These are phyloP conservation scores for Parmelia sp. DNA, from an alignment of 495 filamentous ascomycete genomes.

Conservation along the genomic window DNA sequence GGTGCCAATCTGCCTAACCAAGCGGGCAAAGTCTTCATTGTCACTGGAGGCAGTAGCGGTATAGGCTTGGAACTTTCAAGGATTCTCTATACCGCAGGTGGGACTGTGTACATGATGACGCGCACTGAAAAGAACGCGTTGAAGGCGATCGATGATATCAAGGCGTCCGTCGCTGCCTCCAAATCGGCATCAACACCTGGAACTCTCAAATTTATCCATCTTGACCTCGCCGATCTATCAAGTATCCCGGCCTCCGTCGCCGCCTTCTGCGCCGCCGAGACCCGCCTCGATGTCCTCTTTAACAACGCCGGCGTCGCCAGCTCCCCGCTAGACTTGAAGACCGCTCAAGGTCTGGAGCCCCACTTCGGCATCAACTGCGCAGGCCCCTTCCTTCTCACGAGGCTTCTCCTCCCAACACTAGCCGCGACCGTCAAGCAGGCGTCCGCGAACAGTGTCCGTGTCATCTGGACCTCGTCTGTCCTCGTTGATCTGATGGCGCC, in stretches of 20 bases:
- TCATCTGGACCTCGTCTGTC: too few species aligned
- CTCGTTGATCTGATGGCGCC: too few species aligned
- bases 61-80: neutral
- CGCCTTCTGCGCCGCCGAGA: neutral
- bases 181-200: neutral
- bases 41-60: neutral
- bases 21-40: neutral
- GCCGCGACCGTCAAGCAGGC: too few species aligned
- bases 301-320: slow-evolving; percentile 10
- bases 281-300: neutral
- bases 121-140: neutral
- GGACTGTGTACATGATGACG: neutral
- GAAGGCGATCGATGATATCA: neutral
- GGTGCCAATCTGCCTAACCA: too few species aligned
- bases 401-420: too few species aligned
- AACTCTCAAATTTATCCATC: neutral
- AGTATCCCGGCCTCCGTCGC: neutral
- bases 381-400: neutral
- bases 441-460: too few species aligned
- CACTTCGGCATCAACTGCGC: slow-evolving; percentile 7
- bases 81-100: neutral
- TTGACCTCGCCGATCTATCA: slow-evolving; percentile 6
- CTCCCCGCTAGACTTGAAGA: neutral
- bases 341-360: too few species aligned
- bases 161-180: neutral